Evolutionary conservation across 2,329 filamentous ascomycete species (phyloP).

Genomic region (Trichoderma polysporum): DNA sequence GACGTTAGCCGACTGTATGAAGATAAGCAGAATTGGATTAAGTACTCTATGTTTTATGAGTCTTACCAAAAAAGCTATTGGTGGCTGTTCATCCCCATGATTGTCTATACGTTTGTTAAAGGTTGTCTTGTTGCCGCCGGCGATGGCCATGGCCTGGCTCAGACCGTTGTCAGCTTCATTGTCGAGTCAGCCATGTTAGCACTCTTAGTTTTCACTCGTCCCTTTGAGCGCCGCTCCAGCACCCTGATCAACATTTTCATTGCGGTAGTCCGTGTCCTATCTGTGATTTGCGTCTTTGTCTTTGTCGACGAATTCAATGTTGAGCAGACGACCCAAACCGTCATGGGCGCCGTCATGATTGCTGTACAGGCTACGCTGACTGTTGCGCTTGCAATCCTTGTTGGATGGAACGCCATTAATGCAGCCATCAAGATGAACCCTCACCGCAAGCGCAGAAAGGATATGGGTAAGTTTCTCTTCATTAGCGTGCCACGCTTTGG

Average conservation of each 20-base stretch:
- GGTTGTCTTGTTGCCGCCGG: conserved; percentile 81
- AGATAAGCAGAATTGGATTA: conserved; percentile 86
- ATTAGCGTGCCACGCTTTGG: not conserved
- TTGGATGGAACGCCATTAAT: conserved; percentile 84
- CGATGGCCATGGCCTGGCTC: conserved; percentile 80
- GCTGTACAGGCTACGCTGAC: conserved; percentile 86
- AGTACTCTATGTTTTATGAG: conserved; percentile 97
- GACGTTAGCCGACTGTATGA: conserved; percentile 75
- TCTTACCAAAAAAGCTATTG: conserved; percentile 92
- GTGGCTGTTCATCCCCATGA: conserved; percentile 92
- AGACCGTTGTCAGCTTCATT: conserved; percentile 75
- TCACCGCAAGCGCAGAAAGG: conserved; percentile 83
- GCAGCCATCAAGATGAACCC: conserved; percentile 84
- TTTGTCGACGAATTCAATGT: conserved; percentile 94
- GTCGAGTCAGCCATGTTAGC: conserved; percentile 78
- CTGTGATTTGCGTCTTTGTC: conserved; percentile 82
- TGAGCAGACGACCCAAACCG: conserved; percentile 86
- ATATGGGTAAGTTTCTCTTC: conserved; percentile 67
- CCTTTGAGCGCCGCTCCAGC: conserved; percentile 81
- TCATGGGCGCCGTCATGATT: conserved; percentile 90
- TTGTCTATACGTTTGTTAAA: conserved; percentile 88
- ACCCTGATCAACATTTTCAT: conserved; percentile 95
- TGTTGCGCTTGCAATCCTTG: conserved; percentile 78
- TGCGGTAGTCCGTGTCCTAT: conserved; percentile 83
- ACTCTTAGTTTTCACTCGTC: conserved; percentile 79